Conservation (phyloP, 495 filamentous ascomycete species). For the Cryomyces minteri region DNA sequence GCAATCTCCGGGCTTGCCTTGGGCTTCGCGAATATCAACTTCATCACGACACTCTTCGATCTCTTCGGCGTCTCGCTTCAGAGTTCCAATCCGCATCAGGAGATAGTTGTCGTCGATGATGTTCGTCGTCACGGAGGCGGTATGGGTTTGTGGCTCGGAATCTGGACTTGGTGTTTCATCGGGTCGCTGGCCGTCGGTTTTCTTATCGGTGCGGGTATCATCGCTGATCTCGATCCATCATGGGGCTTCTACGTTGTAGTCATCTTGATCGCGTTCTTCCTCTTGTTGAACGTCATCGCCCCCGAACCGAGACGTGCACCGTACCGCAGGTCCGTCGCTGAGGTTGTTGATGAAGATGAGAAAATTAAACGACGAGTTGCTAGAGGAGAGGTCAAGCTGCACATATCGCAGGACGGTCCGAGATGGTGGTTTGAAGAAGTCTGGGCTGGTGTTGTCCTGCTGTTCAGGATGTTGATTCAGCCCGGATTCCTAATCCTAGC, state of each 20-base stretch:
- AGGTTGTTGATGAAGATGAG: constrained; percentile 34
- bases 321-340: constrained; percentile 44
- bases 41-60: constrained; percentile 47
- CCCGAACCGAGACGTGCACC: constrained; percentile 46
- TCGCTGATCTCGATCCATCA: constrained; percentile 35
- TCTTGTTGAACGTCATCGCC: constrained; percentile 44
- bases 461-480: constrained; percentile 46
- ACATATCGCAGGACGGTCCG: constrained; percentile 45
- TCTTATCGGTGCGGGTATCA: constrained; percentile 44
- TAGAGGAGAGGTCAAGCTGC: constrained; percentile 57
- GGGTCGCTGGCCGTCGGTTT: constrained; percentile 52
- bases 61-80: constrained; percentile 57
- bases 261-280: constrained; percentile 36
- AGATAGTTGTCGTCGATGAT: constrained; percentile 41
- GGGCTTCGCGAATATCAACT: constrained; percentile 62
- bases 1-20: constrained; percentile 44
- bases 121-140: constrained; percentile 53
- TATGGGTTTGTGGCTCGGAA: constrained; percentile 57
- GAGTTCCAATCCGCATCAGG: constrained; percentile 51
- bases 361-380: constrained; percentile 38
- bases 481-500: constrained; percentile 53
- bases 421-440: constrained; percentile 60
- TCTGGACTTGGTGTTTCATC: constrained; percentile 58
- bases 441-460: constrained; percentile 47
- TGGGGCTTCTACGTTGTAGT: constrained; percentile 63